Percentiles rank a stretch among this genome's conserved stretches.
Evolutionary conservation across 2,329 filamentous ascomycete genomes (phyloP).

Genomic region (Diaporthe caulivora): DNA sequence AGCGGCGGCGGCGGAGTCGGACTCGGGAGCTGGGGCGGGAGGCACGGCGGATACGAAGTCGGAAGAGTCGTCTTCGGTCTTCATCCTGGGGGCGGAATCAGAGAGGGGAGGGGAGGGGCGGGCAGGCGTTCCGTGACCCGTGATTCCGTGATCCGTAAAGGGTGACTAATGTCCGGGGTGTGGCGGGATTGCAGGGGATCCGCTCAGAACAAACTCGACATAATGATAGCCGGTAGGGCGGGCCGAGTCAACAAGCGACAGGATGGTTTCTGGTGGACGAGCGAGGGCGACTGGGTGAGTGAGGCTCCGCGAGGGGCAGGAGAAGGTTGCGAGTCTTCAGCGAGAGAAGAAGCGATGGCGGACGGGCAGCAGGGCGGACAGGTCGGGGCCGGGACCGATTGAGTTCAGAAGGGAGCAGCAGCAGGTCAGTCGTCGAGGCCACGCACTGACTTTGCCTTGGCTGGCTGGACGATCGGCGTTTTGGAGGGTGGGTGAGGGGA

Average conservation of each 20-base stretch:
- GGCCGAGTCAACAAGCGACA: constrained; percentile 34
- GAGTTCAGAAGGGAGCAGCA: constrained; percentile 19
- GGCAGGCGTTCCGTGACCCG: constrained; percentile 32
- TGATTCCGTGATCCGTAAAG: constrained; percentile 32
- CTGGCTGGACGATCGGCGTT: constrained; percentile 20
- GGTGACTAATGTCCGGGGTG: constrained; percentile 31
- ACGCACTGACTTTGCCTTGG: constrained; percentile 19
- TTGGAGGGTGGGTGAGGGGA: constrained; percentile 1
- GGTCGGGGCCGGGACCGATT: constrained; percentile 15
- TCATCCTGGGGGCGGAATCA: constrained; percentile 36
- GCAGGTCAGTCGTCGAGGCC: constrained; percentile 14
- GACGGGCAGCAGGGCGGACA: constrained; percentile 13
- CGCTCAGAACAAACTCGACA: constrained; percentile 39
- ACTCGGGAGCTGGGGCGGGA: constrained; percentile 30
- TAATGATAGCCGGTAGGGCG: constrained; percentile 37
- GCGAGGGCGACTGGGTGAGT: constrained; percentile 12
- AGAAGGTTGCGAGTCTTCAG: constrained; percentile 31
- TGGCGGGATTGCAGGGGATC: constrained; percentile 30
- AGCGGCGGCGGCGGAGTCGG: constrained; percentile 1
- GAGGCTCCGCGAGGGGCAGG: constrained; percentile 12
- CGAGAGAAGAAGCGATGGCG: constrained; percentile 37
- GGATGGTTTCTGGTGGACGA: constrained; percentile 6
- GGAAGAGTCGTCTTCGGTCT: constrained; percentile 41
- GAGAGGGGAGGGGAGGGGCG: constrained; percentile 2
- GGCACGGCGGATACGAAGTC: constrained; percentile 37